Evolutionary conservation across 495 filamentous ascomycete species (phyloP).

Genomic region (Podospora pseudoanserina): DNA sequence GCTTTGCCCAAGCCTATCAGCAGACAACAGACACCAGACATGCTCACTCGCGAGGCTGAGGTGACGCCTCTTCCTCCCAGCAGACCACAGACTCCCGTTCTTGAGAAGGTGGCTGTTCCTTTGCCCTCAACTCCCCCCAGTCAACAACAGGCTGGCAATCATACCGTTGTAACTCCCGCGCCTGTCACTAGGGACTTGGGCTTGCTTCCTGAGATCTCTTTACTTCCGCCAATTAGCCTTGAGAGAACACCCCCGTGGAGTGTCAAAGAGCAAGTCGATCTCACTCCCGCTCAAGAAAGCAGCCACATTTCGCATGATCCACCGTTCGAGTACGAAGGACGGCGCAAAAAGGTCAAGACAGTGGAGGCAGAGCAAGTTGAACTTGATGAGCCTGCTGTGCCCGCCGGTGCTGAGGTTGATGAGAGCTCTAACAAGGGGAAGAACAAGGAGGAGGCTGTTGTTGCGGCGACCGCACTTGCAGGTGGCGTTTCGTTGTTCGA

Average conservation of each 20-base stretch:
- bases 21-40: not conserved
- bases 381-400: slow-evolving; percentile 14
- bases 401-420: slow-evolving; percentile 4
- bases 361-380: slow-evolving; percentile 20
- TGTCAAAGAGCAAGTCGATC: slow-evolving; percentile 22
- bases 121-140: not conserved
- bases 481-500: not conserved
- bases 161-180: not conserved
- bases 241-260: slow-evolving; percentile 8
- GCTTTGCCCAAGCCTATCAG: slow-evolving; percentile 7
- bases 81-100: slow-evolving; percentile 7
- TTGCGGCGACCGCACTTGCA: not conserved
- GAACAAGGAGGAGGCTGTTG: slow-evolving; percentile 2
- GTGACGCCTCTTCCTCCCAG: not conserved
- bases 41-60: not conserved
- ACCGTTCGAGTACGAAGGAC: slow-evolving; percentile 35
- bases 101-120: slow-evolving; percentile 2
- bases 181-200: slow-evolving; percentile 21
- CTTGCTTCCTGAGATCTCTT: slow-evolving; percentile 23
- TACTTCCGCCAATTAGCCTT: slow-evolving; percentile 23
- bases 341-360: slow-evolving; percentile 38
- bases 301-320: slow-evolving; percentile 40
- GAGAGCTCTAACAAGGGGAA: not conserved
- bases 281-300: slow-evolving; percentile 34
- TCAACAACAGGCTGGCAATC: not conserved